These are phyloP conservation scores for Talaromyces stipitatus DNA, from an alignment of 495 filamentous ascomycete species.

Conservation along the genomic window DNA sequence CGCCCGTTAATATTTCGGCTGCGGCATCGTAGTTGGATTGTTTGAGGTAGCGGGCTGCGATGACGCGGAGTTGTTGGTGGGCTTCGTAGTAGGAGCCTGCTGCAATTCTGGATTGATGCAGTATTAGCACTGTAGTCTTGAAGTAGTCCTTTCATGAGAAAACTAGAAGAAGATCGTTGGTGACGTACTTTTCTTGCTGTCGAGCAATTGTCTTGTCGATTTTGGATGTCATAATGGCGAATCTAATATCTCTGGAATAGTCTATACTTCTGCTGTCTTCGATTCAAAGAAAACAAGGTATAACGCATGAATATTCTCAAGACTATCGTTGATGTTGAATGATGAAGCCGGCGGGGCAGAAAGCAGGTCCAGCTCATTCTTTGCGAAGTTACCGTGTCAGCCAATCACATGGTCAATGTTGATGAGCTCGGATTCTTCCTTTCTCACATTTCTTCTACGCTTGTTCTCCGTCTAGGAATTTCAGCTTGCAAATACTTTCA, in stretches of 20 bases:
- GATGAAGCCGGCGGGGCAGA: constrained; percentile 14
- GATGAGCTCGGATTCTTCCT: neutral
- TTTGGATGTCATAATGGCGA: constrained; percentile 47
- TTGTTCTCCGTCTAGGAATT: neutral
- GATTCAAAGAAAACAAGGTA: too few species aligned
- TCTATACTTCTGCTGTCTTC: too few species aligned
- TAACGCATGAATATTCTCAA: neutral
- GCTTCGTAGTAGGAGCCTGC: constrained; percentile 96
- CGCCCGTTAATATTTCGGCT: constrained; percentile 76
- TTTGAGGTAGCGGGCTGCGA: constrained; percentile 88
- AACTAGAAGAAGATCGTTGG: constrained; percentile 1
- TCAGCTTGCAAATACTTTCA: neutral
- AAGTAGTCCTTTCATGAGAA: neutral
- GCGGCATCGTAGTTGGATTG: constrained; percentile 73
- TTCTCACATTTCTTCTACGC: neutral
- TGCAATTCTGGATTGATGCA: constrained; percentile 66
- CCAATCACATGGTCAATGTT: neutral
- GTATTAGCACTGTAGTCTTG: neutral
- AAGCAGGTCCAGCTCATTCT: neutral
- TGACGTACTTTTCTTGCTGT: constrained; percentile 63
- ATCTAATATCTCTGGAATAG: neutral
- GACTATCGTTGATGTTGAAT: constrained; percentile 1
- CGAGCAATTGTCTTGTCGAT: constrained; percentile 69
- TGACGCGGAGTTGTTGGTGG: constrained; percentile 91
- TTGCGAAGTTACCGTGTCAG: neutral